Evolutionary conservation across 139 green algal species (phyloP).

Genomic region (Micractinium sp.): DNA sequence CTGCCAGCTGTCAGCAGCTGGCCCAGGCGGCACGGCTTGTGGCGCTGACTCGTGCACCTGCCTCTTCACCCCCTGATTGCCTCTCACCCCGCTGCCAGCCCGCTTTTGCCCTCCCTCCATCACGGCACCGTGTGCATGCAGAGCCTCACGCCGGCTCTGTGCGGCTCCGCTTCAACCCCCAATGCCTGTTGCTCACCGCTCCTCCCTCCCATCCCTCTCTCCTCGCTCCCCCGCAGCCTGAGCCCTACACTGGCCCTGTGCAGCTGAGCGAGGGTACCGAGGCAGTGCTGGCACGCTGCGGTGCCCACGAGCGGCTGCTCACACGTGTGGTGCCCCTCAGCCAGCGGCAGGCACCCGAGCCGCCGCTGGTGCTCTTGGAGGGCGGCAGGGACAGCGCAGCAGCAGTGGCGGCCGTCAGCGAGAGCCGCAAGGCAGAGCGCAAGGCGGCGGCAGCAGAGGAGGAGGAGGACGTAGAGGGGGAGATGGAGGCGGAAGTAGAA

Average conservation of each 20-base stretch:
- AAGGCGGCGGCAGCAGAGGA: background rate
- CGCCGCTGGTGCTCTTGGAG: background rate
- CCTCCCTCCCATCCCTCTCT: background rate
- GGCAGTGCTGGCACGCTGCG: conserved; percentile 22
- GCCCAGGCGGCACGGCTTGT: no score
- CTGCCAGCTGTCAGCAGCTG: no score
- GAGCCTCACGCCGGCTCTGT: no score
- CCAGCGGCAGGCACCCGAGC: background rate
- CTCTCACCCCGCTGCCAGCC: no score
- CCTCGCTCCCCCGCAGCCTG: background rate
- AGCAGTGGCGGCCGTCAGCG: background rate
- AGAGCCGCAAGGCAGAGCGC: background rate
- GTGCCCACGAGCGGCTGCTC: conserved; percentile 1
- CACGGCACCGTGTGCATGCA: no score
- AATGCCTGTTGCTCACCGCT: no score
- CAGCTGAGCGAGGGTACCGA: background rate
- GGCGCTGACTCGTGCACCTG: no score
- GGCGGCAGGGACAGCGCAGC: background rate
- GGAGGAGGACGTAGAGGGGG: background rate
- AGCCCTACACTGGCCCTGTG: conserved; percentile 2
- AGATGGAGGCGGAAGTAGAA: background rate
- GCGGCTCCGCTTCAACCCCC: no score
- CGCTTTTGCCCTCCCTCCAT: no score
- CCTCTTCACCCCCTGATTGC: no score
- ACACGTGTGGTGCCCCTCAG: background rate